Percentiles rank a stretch among this genome's conserved stretches.
Conservation (phyloP, 2,329 filamentous ascomycete genomes). For the Exophiala xenobiotica region DNA sequence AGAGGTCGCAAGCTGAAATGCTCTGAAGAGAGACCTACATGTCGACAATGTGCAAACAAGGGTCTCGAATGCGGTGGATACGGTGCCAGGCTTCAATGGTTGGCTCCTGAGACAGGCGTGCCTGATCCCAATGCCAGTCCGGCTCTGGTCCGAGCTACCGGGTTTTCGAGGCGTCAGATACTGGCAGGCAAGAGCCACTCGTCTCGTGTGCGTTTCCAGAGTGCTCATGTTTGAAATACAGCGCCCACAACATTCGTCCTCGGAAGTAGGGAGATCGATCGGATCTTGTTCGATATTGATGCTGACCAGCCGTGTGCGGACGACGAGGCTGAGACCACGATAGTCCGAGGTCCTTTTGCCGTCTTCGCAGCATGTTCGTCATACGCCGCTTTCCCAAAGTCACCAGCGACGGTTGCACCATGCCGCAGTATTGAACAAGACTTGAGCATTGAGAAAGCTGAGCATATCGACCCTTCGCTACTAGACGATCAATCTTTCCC, state of each 20-base stretch:
- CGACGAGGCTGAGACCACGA: not conserved
- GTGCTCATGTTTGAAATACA: conserved; percentile 2
- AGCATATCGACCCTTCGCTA: not conserved
- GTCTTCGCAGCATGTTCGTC: not conserved
- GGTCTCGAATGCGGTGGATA: conserved; percentile 7
- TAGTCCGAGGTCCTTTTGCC: not conserved
- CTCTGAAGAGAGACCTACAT: conserved; percentile 29
- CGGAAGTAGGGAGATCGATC: not conserved
- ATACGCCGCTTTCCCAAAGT: not conserved
- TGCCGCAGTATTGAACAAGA: not conserved
- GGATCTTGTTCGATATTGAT: not conserved
- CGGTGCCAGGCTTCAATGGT: conserved; percentile 3
- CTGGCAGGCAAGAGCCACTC: conserved; percentile 4
- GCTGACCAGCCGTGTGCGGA: not conserved
- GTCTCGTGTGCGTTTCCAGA: not conserved
- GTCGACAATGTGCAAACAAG: conserved; percentile 11
- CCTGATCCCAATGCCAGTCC: not conserved
- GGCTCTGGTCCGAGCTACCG: not conserved
- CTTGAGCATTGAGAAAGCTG: not conserved
- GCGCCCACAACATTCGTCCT: not conserved
- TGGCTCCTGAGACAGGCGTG: conserved; percentile 1
- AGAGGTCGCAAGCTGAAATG: conserved; percentile 36
- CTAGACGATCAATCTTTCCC: not conserved
- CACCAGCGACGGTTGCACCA: not conserved
- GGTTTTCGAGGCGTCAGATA: conserved; percentile 6